These are phyloP conservation scores for Blastobotrys proliferans DNA, from an alignment of 1,139 yeast species.

Conservation along the genomic window DNA sequence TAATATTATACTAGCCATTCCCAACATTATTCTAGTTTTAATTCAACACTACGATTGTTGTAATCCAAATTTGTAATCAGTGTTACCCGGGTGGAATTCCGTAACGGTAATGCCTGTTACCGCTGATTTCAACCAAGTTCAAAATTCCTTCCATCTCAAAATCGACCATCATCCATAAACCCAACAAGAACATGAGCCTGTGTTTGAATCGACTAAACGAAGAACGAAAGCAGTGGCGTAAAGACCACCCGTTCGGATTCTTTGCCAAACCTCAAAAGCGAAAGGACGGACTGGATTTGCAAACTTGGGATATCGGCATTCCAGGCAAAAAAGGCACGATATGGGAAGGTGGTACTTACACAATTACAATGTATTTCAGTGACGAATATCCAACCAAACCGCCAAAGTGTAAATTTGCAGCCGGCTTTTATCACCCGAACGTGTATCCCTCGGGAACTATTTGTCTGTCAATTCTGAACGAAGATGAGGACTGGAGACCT, in stretches of 20 bases:
- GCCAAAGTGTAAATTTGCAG: slow-evolving; percentile 85
- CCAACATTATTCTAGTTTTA: not conserved
- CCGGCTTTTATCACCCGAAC: slow-evolving; percentile 91
- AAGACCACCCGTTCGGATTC: slow-evolving; percentile 97
- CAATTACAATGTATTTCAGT: slow-evolving; percentile 78
- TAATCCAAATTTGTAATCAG: too few relatives aligned
- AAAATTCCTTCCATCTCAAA: not conserved
- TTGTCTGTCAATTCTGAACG: slow-evolving; percentile 87
- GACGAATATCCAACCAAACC: slow-evolving; percentile 96
- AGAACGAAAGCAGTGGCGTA: slow-evolving; percentile 92
- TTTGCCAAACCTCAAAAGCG: slow-evolving; percentile 82
- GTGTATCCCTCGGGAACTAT: slow-evolving; percentile 96
- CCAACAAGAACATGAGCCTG: slow-evolving; percentile 31
- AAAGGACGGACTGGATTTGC: slow-evolving; percentile 70
- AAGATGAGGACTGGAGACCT: slow-evolving; percentile 97
- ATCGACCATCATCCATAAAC: not conserved
- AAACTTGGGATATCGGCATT: slow-evolving; percentile 89
- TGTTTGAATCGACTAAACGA: slow-evolving; percentile 80
- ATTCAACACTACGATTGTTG: too few relatives aligned
- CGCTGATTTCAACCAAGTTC: too few relatives aligned
- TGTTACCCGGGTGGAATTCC: too few relatives aligned
- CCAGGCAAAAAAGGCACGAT: slow-evolving; percentile 86
- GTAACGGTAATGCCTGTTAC: too few relatives aligned
- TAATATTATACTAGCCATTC: slow-evolving; percentile 2
- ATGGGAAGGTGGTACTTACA: slow-evolving; percentile 88